These are phyloP conservation scores for Quercus gilva DNA, from an alignment of 306 rosid genomes.

Conservation along the genomic window DNA sequence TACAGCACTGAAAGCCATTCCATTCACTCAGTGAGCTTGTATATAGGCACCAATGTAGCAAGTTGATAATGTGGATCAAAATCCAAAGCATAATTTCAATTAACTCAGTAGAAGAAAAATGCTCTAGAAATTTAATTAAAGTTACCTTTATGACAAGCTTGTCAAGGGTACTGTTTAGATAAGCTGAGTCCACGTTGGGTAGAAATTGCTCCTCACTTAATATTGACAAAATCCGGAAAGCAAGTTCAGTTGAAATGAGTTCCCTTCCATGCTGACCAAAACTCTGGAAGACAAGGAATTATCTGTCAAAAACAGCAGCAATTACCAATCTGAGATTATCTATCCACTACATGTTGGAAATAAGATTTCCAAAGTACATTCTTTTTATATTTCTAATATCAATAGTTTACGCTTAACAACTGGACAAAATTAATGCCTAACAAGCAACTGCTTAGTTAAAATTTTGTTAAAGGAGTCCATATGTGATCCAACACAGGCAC, in stretches of 20 bases:
- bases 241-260: constrained; percentile 90
- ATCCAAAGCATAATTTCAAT: neutral
- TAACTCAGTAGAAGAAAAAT: neutral
- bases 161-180: constrained; percentile 67
- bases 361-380: constrained; percentile 13
- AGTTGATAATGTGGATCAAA: neutral
- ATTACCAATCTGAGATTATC: constrained; percentile 80
- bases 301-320: constrained; percentile 99
- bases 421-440: neutral
- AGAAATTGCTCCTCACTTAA: constrained; percentile 71
- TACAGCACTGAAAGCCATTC: neutral
- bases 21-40: neutral
- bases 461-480: neutral
- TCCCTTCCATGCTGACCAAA: constrained; percentile 99
- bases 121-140: neutral
- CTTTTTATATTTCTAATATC: neutral
- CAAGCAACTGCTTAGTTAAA: constrained; percentile 13
- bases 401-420: neutral
- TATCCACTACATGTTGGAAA: constrained; percentile 45
- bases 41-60: neutral
- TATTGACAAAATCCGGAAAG: constrained; percentile 71
- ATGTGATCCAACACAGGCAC: constrained; percentile 1
- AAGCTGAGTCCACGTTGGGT: constrained; percentile 56
- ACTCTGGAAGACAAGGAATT: constrained; percentile 99
- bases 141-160: constrained; percentile 79